Conservation (phyloP, 768 basidiomycete species). For the Podaxis carcinomalis region DNA sequence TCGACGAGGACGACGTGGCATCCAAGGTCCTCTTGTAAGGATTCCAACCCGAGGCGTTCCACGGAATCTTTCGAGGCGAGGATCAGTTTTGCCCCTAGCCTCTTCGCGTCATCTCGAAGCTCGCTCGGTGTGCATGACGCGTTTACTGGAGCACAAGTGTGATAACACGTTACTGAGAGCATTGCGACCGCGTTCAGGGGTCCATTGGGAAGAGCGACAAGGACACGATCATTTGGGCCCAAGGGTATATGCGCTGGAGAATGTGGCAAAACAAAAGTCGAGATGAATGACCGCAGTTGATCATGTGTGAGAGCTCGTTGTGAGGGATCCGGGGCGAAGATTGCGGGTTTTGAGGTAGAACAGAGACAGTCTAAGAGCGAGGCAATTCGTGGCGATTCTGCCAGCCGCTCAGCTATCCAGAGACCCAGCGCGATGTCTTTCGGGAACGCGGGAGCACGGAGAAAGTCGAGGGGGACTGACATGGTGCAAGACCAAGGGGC, state of each 20-base stretch:
- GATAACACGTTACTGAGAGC: conserved; percentile 37
- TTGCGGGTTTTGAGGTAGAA: conserved; percentile 28
- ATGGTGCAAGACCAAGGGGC: conserved; percentile 16
- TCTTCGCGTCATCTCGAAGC: conserved; percentile 35
- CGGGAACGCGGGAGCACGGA: conserved; percentile 21
- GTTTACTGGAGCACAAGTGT: conserved; percentile 45
- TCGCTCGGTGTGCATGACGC: conserved; percentile 40
- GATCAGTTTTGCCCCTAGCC: conserved; percentile 36
- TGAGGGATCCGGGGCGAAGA: conserved; percentile 34
- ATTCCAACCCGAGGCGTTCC: conserved; percentile 31
- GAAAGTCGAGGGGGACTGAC: conserved; percentile 29
- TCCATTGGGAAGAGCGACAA: conserved; percentile 40
- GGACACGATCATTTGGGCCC: conserved; percentile 41
- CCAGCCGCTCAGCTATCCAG: conserved; percentile 27
- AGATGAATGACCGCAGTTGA: conserved; percentile 31
- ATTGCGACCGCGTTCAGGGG: conserved; percentile 44
- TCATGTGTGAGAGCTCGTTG: conserved; percentile 32
- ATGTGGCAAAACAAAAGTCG: conserved; percentile 34
- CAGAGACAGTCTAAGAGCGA: conserved; percentile 39
- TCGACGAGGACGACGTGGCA: conserved; percentile 37
- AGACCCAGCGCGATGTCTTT: conserved; percentile 33
- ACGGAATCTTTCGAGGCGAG: conserved; percentile 36
- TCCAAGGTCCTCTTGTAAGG: conserved; percentile 28
- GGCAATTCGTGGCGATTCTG: conserved; percentile 22
- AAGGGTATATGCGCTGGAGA: conserved; percentile 23